Percentiles rank a stretch among this genome's conserved stretches.
Conservation (phyloP, 1,284 basidiomycete genomes). For the Pseudozyma hubeiensis region DNA sequence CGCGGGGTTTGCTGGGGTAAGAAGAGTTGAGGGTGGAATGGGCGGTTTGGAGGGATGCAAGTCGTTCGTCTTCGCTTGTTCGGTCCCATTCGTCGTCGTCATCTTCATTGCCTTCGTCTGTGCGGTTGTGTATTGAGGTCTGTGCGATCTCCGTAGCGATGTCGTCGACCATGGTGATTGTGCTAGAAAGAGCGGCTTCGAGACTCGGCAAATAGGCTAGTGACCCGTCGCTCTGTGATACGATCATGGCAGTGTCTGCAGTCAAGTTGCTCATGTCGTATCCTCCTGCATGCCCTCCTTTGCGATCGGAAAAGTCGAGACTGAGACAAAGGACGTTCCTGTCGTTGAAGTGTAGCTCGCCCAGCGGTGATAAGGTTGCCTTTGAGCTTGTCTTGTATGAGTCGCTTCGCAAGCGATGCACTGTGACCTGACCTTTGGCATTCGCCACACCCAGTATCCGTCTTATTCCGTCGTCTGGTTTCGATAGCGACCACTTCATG, state of each 20-base stretch:
- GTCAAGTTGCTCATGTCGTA: conserved; percentile 4
- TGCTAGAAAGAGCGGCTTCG: conserved; percentile 14
- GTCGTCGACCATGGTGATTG: conserved; percentile 1
- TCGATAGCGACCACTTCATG: conserved; percentile 62
- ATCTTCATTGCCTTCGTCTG: conserved; percentile 12
- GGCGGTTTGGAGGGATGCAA: not conserved
- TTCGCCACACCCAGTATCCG: conserved; percentile 54
- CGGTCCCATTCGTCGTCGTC: conserved; percentile 42
- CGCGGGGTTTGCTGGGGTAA: conserved; percentile 26
- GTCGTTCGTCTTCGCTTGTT: conserved; percentile 35
- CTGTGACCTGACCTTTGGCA: conserved; percentile 45
- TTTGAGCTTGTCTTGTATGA: not conserved
- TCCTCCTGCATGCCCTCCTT: conserved; percentile 20
- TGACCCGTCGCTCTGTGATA: conserved; percentile 66
- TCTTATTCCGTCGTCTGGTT: not conserved
- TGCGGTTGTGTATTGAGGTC: conserved; percentile 17
- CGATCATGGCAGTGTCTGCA: conserved; percentile 44
- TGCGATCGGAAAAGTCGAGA: conserved; percentile 64
- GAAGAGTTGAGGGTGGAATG: conserved; percentile 29
- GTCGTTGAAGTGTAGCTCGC: conserved; percentile 53
- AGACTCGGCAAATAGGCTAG: conserved; percentile 57
- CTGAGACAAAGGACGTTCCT: conserved; percentile 60
- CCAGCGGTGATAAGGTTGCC: conserved; percentile 17
- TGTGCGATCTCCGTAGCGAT: not conserved
- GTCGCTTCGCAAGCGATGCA: conserved; percentile 29